Percentiles rank a stretch among this genome's conserved stretches.
Conservation (phyloP, 2,329 filamentous ascomycete species). For the Aureobasidium zeae region DNA sequence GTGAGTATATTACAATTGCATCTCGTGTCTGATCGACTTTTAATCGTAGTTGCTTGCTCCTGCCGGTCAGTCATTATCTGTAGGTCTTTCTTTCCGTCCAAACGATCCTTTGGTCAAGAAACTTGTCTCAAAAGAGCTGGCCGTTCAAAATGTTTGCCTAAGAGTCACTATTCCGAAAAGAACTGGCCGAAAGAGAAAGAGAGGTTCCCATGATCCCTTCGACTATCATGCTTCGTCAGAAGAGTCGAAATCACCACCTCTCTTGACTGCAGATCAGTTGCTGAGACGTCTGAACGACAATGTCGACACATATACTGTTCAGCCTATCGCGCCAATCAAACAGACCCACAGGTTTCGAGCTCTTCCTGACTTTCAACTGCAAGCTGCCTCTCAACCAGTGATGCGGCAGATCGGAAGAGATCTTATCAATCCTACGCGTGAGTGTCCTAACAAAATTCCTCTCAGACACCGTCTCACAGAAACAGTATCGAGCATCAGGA, state of each 20-base stretch:
- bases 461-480: slow-evolving; percentile 7
- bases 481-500: slow-evolving; percentile 48
- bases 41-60: slow-evolving; percentile 14
- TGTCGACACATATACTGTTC: slow-evolving; percentile 22
- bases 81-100: slow-evolving; percentile 65
- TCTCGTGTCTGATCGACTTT: slow-evolving; percentile 9
- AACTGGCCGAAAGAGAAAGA: slow-evolving; percentile 77
- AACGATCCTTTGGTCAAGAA: slow-evolving; percentile 72
- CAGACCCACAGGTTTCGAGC: slow-evolving; percentile 79
- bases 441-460: slow-evolving; percentile 20
- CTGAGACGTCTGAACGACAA: slow-evolving; percentile 26
- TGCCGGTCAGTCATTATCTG: slow-evolving; percentile 3
- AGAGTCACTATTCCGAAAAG: slow-evolving; percentile 79
- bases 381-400: slow-evolving; percentile 41
- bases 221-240: slow-evolving; percentile 2
- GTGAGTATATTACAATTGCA: no score
- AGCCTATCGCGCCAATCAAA: slow-evolving; percentile 49
- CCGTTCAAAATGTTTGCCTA: slow-evolving; percentile 74
- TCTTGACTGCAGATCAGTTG: slow-evolving; percentile 19
- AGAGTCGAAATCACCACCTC: neutral
- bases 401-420: slow-evolving; percentile 62
- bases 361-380: slow-evolving; percentile 69
- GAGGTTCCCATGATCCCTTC: slow-evolving; percentile 57
- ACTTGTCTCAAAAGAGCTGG: slow-evolving; percentile 63
- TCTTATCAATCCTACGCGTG: slow-evolving; percentile 44